These are phyloP conservation scores for Barnettozyma salicaria DNA, from an alignment of 805 yeast genomes.

Conservation along the genomic window DNA sequence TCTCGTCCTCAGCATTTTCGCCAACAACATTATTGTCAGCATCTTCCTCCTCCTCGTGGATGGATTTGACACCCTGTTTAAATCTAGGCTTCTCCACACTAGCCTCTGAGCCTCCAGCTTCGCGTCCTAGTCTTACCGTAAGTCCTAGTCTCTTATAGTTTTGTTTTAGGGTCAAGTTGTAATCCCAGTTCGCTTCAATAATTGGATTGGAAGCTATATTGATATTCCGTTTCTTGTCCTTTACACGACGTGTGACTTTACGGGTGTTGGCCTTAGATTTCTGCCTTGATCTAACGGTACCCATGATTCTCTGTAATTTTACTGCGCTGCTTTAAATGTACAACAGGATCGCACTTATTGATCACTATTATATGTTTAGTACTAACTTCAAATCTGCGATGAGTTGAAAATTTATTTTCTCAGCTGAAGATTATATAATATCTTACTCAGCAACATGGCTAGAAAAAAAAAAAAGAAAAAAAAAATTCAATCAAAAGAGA, in stretches of 20 bases:
- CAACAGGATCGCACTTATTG: too few relatives aligned
- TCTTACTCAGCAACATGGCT: too few relatives aligned
- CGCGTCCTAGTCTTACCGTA: constrained; percentile 53
- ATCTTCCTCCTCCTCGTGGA: constrained; percentile 21
- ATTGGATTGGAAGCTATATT: constrained; percentile 70
- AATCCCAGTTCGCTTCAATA: constrained; percentile 89
- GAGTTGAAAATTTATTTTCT: constrained; percentile 5
- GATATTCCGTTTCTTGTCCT: constrained; percentile 64
- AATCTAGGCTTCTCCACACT: constrained; percentile 35
- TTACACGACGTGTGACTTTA: constrained; percentile 63
- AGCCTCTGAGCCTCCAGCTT: constrained; percentile 80
- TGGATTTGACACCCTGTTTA: constrained; percentile 23
- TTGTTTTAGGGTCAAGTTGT: constrained; percentile 70
- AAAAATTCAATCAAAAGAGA: constrained; percentile 2
- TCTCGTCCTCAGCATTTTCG: constrained; percentile 25
- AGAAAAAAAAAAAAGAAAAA: too few relatives aligned
- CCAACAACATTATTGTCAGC: constrained; percentile 13
- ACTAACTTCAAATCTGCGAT: too few relatives aligned
- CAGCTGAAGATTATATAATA: background rate
- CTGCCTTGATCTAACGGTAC: constrained; percentile 80
- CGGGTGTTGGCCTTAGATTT: constrained; percentile 65
- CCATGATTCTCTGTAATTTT: too few relatives aligned
- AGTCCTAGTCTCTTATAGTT: constrained; percentile 83
- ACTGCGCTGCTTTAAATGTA: too few relatives aligned
- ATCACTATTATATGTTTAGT: too few relatives aligned